Base-by-base conservation (phyloP, 75 land plant species). In the Larix kaempferi region DNA sequence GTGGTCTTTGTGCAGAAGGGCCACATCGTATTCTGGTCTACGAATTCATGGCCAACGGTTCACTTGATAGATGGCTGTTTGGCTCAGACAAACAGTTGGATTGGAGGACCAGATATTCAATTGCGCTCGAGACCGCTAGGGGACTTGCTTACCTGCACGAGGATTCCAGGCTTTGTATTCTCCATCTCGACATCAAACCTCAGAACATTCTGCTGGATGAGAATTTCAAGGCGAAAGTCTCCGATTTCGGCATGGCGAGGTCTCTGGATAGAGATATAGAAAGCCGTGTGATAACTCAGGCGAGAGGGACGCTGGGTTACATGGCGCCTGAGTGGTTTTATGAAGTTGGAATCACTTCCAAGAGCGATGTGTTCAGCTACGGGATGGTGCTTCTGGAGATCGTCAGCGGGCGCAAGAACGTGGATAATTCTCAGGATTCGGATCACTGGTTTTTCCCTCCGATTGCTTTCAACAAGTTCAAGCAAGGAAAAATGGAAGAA, bases 131-230 rank as follows among this genome's bases (percentile, higher is more conserved):
- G 33, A 29, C 33, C 33, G 33, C 33, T 1, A 29, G 37, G 6
- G 84, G 84, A 2, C 54, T 82, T 21, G 84, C 79, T 56, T 73
- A 63, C 64, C 80, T 82, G 5, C 84, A 82, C 44, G 80, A 78
- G 60, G 76, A 82, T 21, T 74, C 77, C 59, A 74, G 76, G 61
- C 76, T 65, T 1, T 26, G 71, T 7, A 80, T 84, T 12, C 73
- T 80, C 44, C 85, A 84, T 61, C 49, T 82, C 7, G 77, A 84
- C 21, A 76, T 84, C 65, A 84, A 84, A 62, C 85, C 85, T 1
- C 56, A 78, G 49, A 84, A 84, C 62, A 80, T 83, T 16, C 84
- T 83, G 25, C 37, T 83, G 35, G 84, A 83, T 56, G 60, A 75
- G 56, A 57, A 76, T 54, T 79, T 74, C 62, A 76, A 73, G 26